These are phyloP conservation scores for Ramicandelaber brevisporus DNA, from an alignment of 192 early-diverging fungal genomes.

Conservation along the genomic window DNA sequence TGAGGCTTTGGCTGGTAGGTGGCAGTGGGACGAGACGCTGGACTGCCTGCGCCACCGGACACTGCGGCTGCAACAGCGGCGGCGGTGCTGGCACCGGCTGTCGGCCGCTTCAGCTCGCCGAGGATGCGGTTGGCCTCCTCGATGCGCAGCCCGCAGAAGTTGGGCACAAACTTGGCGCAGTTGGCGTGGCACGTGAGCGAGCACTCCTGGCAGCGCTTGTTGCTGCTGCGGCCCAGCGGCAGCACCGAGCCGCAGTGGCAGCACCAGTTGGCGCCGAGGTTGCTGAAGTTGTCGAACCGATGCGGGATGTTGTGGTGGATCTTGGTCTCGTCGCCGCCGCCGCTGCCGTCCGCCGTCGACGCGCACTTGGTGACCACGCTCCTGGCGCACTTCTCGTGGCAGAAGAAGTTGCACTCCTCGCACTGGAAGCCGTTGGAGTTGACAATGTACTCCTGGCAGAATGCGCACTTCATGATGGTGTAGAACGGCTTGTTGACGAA, in stretches of 20 bases:
- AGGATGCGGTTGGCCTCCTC: slow-evolving; percentile 70
- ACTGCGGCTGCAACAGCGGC: slow-evolving; percentile 17
- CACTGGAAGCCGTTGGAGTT: slow-evolving; percentile 76
- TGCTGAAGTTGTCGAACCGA: slow-evolving; percentile 69
- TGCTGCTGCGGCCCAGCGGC: slow-evolving; percentile 31
- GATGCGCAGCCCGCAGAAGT: slow-evolving; percentile 78
- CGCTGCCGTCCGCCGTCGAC: slow-evolving; percentile 29
- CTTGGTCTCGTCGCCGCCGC: slow-evolving; percentile 38
- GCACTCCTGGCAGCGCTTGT: slow-evolving; percentile 47
- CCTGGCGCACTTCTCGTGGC: slow-evolving; percentile 69
- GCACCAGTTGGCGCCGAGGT: slow-evolving; percentile 80
- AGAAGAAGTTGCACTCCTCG: slow-evolving; percentile 85
- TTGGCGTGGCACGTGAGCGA: slow-evolving; percentile 47
- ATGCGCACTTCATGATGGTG: slow-evolving; percentile 93
- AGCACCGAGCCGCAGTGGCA: slow-evolving; percentile 95
- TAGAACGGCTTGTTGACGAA: slow-evolving; percentile 78
- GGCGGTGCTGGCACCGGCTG: slow-evolving; percentile 14
- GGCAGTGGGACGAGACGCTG: slow-evolving; percentile 6
- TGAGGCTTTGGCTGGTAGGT: slow-evolving; percentile 4
- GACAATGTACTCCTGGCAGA: slow-evolving; percentile 84
- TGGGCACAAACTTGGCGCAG: slow-evolving; percentile 69
- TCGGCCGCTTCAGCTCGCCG: slow-evolving; percentile 41
- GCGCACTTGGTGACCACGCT: slow-evolving; percentile 82
- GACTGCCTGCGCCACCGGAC: slow-evolving; percentile 6
- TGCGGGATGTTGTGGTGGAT: slow-evolving; percentile 88